phyloP scores from a whole-genome alignment of 371 early-diverging fungal genomes.

The Cokeromyces recurvatus region DNA sequence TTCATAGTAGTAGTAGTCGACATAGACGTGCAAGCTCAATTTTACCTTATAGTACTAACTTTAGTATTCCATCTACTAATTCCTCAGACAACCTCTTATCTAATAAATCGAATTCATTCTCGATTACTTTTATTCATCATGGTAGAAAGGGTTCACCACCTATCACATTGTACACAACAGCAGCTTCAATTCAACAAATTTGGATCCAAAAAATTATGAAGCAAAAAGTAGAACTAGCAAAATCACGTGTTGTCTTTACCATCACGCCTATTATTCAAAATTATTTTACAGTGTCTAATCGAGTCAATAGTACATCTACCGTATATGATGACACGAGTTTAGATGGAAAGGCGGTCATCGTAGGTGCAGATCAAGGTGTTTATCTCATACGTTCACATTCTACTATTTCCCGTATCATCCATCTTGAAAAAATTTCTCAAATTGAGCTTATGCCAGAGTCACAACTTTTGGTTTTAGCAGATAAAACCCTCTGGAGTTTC shows the following conservation, averaged over 20 bases:
- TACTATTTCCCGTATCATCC: conserved; percentile 47
- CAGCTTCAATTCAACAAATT: conserved; percentile 66
- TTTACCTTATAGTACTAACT: conserved; percentile 21
- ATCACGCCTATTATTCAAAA: conserved; percentile 22
- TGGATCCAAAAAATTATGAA: conserved; percentile 81
- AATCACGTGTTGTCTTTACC: conserved; percentile 51
- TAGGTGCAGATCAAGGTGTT: conserved; percentile 37
- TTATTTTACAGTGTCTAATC: conserved; percentile 9
- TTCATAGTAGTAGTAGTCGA: conserved; percentile 37
- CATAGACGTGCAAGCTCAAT: conserved; percentile 31
- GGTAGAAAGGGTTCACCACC: conserved; percentile 63
- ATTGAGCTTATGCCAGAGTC: conserved; percentile 72
- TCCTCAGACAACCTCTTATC: too few species aligned
- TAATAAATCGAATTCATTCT: conserved; percentile 13
- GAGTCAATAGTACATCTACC: conserved; percentile 16
- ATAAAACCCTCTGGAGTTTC: conserved; percentile 62
- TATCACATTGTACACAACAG: conserved; percentile 67
- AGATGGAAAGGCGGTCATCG: conserved; percentile 7
- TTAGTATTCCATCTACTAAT: neutral
- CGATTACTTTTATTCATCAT: conserved; percentile 72
- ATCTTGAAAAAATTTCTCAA: conserved; percentile 75
- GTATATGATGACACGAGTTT: neutral
- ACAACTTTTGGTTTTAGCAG: conserved; percentile 71
- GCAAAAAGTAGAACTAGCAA: conserved; percentile 53
- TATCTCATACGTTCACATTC: conserved; percentile 11